Base-by-base conservation (phyloP, 345 rosid species). In the Ailanthus altissimus region DNA sequence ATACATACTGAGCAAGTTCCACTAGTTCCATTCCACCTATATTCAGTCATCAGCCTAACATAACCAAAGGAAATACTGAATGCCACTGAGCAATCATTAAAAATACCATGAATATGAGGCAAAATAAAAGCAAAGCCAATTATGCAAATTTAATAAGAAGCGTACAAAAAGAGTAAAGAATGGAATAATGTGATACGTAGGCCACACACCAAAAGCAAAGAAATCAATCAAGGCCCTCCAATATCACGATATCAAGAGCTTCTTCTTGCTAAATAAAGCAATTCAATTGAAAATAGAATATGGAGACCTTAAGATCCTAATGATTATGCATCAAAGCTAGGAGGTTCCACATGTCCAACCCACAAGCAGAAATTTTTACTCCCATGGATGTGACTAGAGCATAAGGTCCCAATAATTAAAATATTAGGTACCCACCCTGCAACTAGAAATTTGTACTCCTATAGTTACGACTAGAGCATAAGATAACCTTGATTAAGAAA, bases 11-110 rank as follows among this genome's bases (percentile, higher is more conserved):
- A 14, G 47, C 40, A 64, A 56, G 47, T n/a, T 26, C 40, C 59
- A 58, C 62, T 14, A 73, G n/a, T 53, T 73, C 45, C 38, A 53
- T 36, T 45, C 56, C 62, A 74, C 36, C 18, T 14, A 67, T 11
- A 66, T 49, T 16, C 25, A 69, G 20, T 3, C 56, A 28, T 5
- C 21, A 32, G 23, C 50, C 18, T 28, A 26, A 8, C 9, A 70
- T 54, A 70, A 32, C 23, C 61, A 50, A 21, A 28, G 11, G 2
- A 58, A n/a, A 49, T 62, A 32, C 15, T 18, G 23, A 73, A 73
- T 25, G 43, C 23, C 25, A 54, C 42, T 4, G 12, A 57, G 3
- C 36, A 38, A 61, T 54, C 25, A 21, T 54, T 25, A 45, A 72
- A 9, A 47, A 20, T 32, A 74, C 18, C 32, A 20, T 11, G 42